Conservation (phyloP, 495 filamentous ascomycete species). For the Penicillium pulvis region DNA sequence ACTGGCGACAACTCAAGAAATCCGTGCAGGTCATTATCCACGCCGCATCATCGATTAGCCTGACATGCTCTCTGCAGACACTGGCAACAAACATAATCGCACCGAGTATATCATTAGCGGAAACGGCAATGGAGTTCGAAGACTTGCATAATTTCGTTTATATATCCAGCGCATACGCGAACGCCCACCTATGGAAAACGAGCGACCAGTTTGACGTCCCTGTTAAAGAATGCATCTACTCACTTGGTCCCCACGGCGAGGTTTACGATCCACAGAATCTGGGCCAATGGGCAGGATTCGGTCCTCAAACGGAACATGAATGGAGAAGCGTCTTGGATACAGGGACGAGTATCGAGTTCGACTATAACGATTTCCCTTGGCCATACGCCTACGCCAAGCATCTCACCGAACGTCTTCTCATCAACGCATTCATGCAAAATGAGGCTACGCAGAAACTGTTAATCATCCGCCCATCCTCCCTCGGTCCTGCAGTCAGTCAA, state of each 20-base stretch:
- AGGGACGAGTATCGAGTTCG: conserved; percentile 6
- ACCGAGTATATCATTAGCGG: conserved; percentile 1
- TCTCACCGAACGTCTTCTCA: conserved; percentile 23
- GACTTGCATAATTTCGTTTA: conserved; percentile 5
- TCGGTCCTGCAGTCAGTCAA: conserved; percentile 18
- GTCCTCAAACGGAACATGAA: conserved; percentile 6
- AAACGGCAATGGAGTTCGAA: conserved; percentile 2
- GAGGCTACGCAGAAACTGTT: conserved; percentile 9
- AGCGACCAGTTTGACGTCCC: not conserved
- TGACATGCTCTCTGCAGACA: not conserved
- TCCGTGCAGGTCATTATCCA: conserved; percentile 5
- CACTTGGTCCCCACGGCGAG: not conserved
- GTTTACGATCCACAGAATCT: conserved; percentile 3
- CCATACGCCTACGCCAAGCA: conserved; percentile 26
- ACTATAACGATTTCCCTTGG: conserved; percentile 24
- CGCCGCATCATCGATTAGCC: conserved; percentile 3
- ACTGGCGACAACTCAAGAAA: conserved; percentile 5
- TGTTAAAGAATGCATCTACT: conserved; percentile 7
- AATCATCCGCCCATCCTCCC: conserved; percentile 22
- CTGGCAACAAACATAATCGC: conserved; percentile 3
- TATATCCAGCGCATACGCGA: conserved; percentile 8
- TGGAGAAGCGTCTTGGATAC: conserved; percentile 9
- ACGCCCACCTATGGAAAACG: conserved; percentile 8
- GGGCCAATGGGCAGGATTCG: not conserved
- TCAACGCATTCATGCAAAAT: conserved; percentile 3